Base-by-base conservation (phyloP, 352 stramenopile genomes). In the Globisporangium paddicum region DNA sequence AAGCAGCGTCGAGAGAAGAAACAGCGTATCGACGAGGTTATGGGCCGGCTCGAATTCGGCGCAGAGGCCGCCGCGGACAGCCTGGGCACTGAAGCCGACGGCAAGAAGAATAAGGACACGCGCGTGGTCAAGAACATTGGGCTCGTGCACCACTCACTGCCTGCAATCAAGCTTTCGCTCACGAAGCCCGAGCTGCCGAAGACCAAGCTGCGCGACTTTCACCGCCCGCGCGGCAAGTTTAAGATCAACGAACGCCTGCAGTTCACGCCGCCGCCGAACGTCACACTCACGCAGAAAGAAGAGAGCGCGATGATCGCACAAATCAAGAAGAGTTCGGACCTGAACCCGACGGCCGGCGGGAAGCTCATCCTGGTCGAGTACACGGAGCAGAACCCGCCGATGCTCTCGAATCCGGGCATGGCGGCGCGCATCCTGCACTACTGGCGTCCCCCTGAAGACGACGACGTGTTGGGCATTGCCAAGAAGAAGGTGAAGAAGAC, bases 291-390 rank as follows among this genome's bases (percentile, higher is more conserved):
- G 19, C 64, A 68, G 4, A 82, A 84, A 28, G 78, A 93, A 21
- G 80, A 90, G 51, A 86, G 74, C 42, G 77, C 80, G 13, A 84
- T 87, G 60, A 71, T 89, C 41, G 87, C 82, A n/a, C 84, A 94
- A 62, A 95, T 93, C 61, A 95, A 95, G 58, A 95, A 95, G 63
- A 89, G 75, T 34, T 91, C 82, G 0, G 85, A 94, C 37, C 63
- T 94, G 53, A 88, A 86, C 48, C 82, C 82, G 19, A 89, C 71
- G 11, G 80, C 81, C 47, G 82, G 77, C 32, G 85, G 82, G 0
- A 91, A 91, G 47, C 68, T 91, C 50, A 89, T 94, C 64, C 53
- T 94, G 26, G 73, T 94, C 35, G 84, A 94, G 60, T 94, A 94
- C 71, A 91, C 81, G 25, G 84, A 94, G 61, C 82, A 94, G 60